Evolutionary conservation across 257 asterid species (phyloP), one percentile per base, ranked within the genome.

Genomic region (Plectranthus barbatus): DNA sequence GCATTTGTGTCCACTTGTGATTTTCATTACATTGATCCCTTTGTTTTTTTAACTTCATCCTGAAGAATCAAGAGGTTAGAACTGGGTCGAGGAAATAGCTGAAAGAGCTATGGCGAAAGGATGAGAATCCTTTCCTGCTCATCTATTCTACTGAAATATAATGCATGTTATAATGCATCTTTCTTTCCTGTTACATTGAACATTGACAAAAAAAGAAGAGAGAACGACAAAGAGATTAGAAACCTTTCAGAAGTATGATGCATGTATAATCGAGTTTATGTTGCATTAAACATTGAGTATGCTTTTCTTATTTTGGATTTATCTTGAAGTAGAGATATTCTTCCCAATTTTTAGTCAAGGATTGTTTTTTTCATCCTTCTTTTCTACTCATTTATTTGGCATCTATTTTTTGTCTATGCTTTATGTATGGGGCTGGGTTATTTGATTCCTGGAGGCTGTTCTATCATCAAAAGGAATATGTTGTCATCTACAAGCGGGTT

Each of bases 401-500:
- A 20, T 18, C 37, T 31, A 46, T 53, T 57, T 46, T 14, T 18
- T 4, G 42, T 9, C 49, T 56, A 57, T 21, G 48, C n/a, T 56
- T 41, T 21, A 42, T 40, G 23, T 21, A 42, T 40, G 23, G 14
- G 13, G 53, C 44, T 17, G 31, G 33, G 60, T 34, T 45, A 47
- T 66, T 68, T 57, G 63, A 41, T 63, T 70, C 56, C 80, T 70
- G 86, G 89, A 59, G 84, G 84, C 53, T 83, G 84, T 72, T 82
- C 86, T 41, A 80, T 80, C 64, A 79, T 75, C 62, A 68, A 41
- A 67, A 82, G 84, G 69, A 76, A 81, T 57, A 76, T 76, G 66
- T 78, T 82, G 84, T 81, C 87, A 45, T 76, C 82, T 48, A 80
- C 3, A 75, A 77, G 72, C 73, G 76, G 81, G 71, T 73, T 82